Conservation (phyloP, 306 rosid genomes). For the Malus sylvestris region DNA sequence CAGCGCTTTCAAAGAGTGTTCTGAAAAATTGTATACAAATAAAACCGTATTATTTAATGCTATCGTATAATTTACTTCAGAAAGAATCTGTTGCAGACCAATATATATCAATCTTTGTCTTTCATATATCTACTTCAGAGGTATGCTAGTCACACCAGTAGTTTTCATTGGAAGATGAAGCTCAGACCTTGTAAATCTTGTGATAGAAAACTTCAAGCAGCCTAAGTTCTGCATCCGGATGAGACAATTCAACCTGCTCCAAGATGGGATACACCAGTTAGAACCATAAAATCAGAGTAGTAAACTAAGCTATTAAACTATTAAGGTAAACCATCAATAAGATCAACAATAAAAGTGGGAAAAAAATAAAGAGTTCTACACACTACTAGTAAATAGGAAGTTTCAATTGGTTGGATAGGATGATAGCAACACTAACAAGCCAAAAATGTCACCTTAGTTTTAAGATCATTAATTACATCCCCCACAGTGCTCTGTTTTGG, state of each 20-base stretch:
- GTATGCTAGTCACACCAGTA: slow-evolving; percentile 5
- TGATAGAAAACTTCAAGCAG: slow-evolving; percentile 92
- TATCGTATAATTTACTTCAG: background rate
- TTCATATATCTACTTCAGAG: background rate
- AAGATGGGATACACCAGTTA: slow-evolving; percentile 7
- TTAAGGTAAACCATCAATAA: background rate
- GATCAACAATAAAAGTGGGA: background rate
- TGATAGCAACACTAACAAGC: background rate
- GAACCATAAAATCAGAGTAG: background rate
- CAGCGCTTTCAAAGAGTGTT: background rate
- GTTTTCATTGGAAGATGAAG: slow-evolving; percentile 12
- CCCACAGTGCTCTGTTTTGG: slow-evolving; percentile 91
- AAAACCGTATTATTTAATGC: background rate
- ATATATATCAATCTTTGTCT: background rate
- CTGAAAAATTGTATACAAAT: background rate
- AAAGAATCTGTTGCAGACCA: background rate
- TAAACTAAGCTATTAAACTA: background rate
- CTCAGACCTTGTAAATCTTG: slow-evolving; percentile 78
- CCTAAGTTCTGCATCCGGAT: slow-evolving; percentile 76
- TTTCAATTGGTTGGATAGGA: background rate
- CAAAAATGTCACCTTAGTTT: slow-evolving; percentile 52
- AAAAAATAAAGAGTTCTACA: background rate
- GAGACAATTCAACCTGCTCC: slow-evolving; percentile 73
- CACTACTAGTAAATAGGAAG: background rate
- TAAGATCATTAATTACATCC: slow-evolving; percentile 77